Conservation (phyloP, 164 flowering plant genomes). For the Aristolochia contorta region DNA sequence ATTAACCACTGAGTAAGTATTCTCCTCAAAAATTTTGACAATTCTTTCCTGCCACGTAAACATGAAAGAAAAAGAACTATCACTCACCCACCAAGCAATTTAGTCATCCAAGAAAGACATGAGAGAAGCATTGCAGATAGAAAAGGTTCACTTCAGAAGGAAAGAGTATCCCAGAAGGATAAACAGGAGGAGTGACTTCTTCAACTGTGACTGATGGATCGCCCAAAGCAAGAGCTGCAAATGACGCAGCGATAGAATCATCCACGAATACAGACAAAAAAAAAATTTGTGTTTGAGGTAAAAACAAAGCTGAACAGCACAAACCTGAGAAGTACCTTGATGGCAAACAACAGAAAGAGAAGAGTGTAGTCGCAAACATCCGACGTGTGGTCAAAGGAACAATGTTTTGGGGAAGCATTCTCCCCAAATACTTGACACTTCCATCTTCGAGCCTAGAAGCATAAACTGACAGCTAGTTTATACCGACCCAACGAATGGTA, state of each 20-base stretch:
- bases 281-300: too few species aligned
- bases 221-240: constrained; percentile 74
- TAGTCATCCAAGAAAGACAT: background rate
- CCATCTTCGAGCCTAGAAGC: constrained; percentile 20
- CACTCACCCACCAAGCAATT: constrained; percentile 6
- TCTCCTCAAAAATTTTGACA: constrained; percentile 72
- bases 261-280: background rate
- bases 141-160: constrained; percentile 58
- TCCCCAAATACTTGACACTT: constrained; percentile 20
- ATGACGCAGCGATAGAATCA: background rate
- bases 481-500: too few species aligned
- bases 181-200: constrained; percentile 71
- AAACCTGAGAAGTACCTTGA: constrained; percentile 88
- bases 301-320: constrained; percentile 22
- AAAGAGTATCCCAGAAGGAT: constrained; percentile 60
- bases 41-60: constrained; percentile 62
- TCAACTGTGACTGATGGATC: constrained; percentile 80
- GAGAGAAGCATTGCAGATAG: background rate
- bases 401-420: constrained; percentile 13
- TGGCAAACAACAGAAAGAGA: constrained; percentile 36
- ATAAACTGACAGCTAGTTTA: background rate
- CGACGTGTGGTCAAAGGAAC: constrained; percentile 39
- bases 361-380: constrained; percentile 32
- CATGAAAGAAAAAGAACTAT: constrained; percentile 9
- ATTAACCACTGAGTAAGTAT: constrained; percentile 87